Percentiles rank a stretch among this genome's conserved stretches.
phyloP scores from a whole-genome alignment of 2,329 filamentous ascomycete species.

The Talaromyces funiculosus region DNA sequence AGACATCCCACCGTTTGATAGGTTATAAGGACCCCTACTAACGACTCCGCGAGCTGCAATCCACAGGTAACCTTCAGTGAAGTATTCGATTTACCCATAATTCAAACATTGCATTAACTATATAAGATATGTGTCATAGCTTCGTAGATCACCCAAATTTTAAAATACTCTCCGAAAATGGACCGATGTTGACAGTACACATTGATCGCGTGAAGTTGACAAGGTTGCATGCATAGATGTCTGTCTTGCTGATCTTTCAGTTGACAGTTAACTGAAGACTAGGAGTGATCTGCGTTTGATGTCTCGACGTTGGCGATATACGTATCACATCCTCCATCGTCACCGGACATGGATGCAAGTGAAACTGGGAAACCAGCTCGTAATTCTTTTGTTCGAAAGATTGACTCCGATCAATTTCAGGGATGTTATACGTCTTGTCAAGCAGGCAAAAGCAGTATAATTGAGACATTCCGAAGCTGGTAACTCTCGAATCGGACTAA shows the following conservation, averaged over 20 bases:
- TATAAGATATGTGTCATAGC: constrained; percentile 5
- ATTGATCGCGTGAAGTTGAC: not conserved
- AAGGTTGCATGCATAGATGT: not conserved
- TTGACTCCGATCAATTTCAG: not conserved
- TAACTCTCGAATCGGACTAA: not conserved
- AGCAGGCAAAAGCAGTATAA: not conserved
- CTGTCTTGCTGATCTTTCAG: not conserved
- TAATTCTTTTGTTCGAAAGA: not conserved
- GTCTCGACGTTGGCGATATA: not conserved
- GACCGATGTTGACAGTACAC: not conserved
- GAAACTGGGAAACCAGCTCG: not conserved
- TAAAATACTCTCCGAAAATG: constrained; percentile 5
- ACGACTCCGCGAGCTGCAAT: not conserved
- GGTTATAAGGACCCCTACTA: not conserved
- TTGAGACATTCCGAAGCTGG: not conserved
- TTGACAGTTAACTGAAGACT: not conserved
- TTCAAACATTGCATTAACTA: not conserved
- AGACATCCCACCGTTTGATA: not conserved
- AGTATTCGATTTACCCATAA: not conserved
- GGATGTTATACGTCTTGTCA: not conserved
- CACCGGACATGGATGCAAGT: not conserved
- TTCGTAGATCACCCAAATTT: not conserved
- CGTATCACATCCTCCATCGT: not conserved
- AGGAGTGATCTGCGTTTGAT: not conserved
- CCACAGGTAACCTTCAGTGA: not conserved